A percentile compares a stretch with the other conserved stretches of the same genome.
Evolutionary conservation across 2,329 filamentous ascomycete species (phyloP).

Genomic region (Fusarium proliferatum): DNA sequence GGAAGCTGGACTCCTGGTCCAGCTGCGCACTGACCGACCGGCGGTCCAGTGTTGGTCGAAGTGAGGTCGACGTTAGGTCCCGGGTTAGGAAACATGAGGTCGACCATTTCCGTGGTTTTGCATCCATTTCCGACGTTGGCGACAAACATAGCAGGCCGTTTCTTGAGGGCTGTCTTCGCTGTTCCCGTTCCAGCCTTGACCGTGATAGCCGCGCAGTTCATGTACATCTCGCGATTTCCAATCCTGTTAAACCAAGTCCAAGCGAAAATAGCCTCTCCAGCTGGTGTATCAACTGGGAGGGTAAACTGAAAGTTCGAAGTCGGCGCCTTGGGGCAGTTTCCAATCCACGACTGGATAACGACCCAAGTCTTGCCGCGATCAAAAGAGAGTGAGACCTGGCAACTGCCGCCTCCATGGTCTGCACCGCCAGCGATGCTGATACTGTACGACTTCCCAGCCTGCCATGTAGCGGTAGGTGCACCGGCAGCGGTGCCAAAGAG

Average conservation of each 20-base stretch:
- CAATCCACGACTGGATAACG: slow-evolving; percentile 69
- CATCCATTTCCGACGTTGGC: slow-evolving; percentile 69
- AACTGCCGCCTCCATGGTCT: slow-evolving; percentile 75
- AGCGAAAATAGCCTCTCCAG: slow-evolving; percentile 71
- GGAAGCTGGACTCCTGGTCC: slow-evolving; percentile 36
- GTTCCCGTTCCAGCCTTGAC: slow-evolving; percentile 57
- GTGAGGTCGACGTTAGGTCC: slow-evolving; percentile 51
- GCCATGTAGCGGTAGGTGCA: slow-evolving; percentile 68
- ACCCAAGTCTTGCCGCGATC: slow-evolving; percentile 76
- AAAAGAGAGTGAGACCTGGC: slow-evolving; percentile 79
- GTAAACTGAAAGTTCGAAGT: slow-evolving; percentile 70
- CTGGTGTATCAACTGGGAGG: slow-evolving; percentile 60
- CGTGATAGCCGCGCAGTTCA: slow-evolving; percentile 80
- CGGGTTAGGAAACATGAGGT: slow-evolving; percentile 73
- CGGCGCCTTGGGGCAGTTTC: slow-evolving; percentile 59
- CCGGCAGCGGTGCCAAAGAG: slow-evolving; percentile 61
- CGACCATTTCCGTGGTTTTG: slow-evolving; percentile 57
- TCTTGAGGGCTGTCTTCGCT: slow-evolving; percentile 54
- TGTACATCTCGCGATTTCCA: slow-evolving; percentile 86
- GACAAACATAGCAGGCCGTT: slow-evolving; percentile 74
- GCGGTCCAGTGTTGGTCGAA: slow-evolving; percentile 46
- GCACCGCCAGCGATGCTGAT: slow-evolving; percentile 72
- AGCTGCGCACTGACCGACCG: slow-evolving; percentile 32
- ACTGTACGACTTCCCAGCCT: slow-evolving; percentile 70
- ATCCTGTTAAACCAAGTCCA: slow-evolving; percentile 84